Conservation (phyloP, 2,329 filamentous ascomycete genomes). For the Cladosporium colombiae region DNA sequence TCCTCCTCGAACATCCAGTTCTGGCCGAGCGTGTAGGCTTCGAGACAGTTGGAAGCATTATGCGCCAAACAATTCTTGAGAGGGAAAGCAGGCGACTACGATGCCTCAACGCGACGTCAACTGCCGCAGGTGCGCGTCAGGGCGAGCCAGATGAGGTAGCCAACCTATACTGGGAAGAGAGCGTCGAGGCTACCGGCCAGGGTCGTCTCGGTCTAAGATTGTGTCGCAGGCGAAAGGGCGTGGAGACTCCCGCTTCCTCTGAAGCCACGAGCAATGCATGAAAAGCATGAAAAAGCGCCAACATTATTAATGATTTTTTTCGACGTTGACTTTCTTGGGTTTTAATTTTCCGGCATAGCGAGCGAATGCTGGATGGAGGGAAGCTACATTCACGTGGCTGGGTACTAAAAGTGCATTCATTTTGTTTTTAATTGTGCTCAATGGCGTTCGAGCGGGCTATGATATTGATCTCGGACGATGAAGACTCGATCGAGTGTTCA, state of each 20-base stretch:
- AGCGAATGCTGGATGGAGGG: slow-evolving; percentile 21
- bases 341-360: slow-evolving; percentile 26
- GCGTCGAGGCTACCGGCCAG: slow-evolving; percentile 39
- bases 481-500: background rate
- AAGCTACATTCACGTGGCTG: slow-evolving; percentile 10
- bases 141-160: slow-evolving; percentile 21
- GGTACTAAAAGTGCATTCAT: background rate
- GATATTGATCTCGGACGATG: background rate
- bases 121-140: background rate
- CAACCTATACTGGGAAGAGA: slow-evolving; percentile 39
- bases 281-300: slow-evolving; percentile 1
- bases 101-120: slow-evolving; percentile 24
- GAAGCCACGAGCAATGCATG: slow-evolving; percentile 26
- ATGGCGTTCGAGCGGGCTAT: slow-evolving; percentile 16
- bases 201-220: slow-evolving; percentile 42
- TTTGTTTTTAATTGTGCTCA: background rate
- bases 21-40: slow-evolving; percentile 43
- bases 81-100: slow-evolving; percentile 42
- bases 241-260: slow-evolving; percentile 32
- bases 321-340: slow-evolving; percentile 21
- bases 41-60: slow-evolving; percentile 42
- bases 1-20: slow-evolving; percentile 62
- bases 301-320: slow-evolving; percentile 2
- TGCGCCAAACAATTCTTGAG: slow-evolving; percentile 46
- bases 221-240: slow-evolving; percentile 31